phyloP scores from a whole-genome alignment of 1,284 basidiomycete species.

The Apiotrichum montevideense region DNA sequence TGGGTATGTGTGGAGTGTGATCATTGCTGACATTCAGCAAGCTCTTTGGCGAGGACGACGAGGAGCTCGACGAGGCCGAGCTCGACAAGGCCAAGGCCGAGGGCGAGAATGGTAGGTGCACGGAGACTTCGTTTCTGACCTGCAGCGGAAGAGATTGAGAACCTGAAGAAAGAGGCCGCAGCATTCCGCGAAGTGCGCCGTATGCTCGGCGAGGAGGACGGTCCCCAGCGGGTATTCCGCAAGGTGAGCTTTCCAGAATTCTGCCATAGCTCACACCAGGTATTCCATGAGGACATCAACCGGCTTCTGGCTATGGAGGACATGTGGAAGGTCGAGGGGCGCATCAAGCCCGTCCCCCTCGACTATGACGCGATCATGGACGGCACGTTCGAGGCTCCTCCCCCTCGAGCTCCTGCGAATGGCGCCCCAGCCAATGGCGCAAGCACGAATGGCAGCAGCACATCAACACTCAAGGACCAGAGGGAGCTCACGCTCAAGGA shows the following conservation, averaged over 20 bases:
- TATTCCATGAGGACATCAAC: slow-evolving; percentile 81
- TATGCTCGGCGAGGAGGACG: slow-evolving; percentile 50
- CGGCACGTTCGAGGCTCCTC: slow-evolving; percentile 54
- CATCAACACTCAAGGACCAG: slow-evolving; percentile 65
- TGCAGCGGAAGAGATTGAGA: slow-evolving; percentile 80
- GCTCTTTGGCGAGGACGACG: slow-evolving; percentile 84
- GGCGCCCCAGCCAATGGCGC: slow-evolving; percentile 10
- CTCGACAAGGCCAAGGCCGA: slow-evolving; percentile 52
- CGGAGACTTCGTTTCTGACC: neutral
- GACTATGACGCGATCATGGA: slow-evolving; percentile 67
- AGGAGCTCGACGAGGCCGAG: slow-evolving; percentile 46
- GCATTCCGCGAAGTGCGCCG: slow-evolving; percentile 76
- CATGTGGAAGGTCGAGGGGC: slow-evolving; percentile 77
- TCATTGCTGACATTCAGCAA: slow-evolving; percentile 57
- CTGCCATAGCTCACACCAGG: slow-evolving; percentile 49
- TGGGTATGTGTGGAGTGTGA: slow-evolving; percentile 52
- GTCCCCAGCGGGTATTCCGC: slow-evolving; percentile 69
- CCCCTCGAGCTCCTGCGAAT: slow-evolving; percentile 26
- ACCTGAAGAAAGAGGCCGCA: slow-evolving; percentile 77
- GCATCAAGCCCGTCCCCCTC: slow-evolving; percentile 76
- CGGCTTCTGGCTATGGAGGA: slow-evolving; percentile 92
- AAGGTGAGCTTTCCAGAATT: slow-evolving; percentile 56
- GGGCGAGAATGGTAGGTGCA: slow-evolving; percentile 65
- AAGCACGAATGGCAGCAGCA: slow-evolving; percentile 1
- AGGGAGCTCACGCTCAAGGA: slow-evolving; percentile 66